Evolutionary conservation across 306 rosid genomes (phyloP).

Genomic region (Vigna reflexopilosa): DNA sequence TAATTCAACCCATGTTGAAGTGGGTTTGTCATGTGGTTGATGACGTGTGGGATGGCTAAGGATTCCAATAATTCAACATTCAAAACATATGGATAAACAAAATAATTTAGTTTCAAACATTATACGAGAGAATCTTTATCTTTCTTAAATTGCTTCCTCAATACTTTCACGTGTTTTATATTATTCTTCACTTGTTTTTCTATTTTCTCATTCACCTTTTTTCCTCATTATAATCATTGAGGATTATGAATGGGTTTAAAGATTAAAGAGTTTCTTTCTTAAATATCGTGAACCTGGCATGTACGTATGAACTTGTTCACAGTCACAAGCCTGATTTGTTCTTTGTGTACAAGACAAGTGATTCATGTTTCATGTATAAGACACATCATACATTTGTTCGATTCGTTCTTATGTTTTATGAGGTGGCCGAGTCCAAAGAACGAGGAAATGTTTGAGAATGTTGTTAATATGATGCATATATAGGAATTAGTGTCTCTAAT

Average conservation of each 20-base stretch:
- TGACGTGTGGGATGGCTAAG: slow-evolving; percentile 17
- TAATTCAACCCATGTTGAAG: background rate
- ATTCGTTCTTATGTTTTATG: background rate
- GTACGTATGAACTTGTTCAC: background rate
- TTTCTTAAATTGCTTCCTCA: background rate
- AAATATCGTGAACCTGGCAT: background rate
- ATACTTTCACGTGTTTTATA: background rate
- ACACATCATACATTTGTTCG: too few relatives aligned
- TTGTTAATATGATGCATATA: too few relatives aligned
- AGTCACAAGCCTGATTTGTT: too few relatives aligned
- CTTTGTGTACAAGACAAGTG: too few relatives aligned
- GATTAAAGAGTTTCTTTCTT: background rate
- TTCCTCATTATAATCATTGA: background rate
- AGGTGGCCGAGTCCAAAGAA: too few relatives aligned
- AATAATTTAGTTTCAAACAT: too few relatives aligned
- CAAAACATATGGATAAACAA: background rate
- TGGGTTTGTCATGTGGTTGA: slow-evolving; percentile 12
- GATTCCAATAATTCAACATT: slow-evolving; percentile 43
- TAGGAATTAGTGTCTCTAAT: too few relatives aligned
- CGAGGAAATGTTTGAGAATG: too few relatives aligned
- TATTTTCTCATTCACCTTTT: background rate
- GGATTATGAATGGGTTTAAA: background rate
- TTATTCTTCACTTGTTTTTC: background rate
- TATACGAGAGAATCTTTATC: background rate
- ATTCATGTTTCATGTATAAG: too few relatives aligned